phyloP scores from a whole-genome alignment of 2,329 filamentous ascomycete species.

The Colletotrichum coccodes region DNA sequence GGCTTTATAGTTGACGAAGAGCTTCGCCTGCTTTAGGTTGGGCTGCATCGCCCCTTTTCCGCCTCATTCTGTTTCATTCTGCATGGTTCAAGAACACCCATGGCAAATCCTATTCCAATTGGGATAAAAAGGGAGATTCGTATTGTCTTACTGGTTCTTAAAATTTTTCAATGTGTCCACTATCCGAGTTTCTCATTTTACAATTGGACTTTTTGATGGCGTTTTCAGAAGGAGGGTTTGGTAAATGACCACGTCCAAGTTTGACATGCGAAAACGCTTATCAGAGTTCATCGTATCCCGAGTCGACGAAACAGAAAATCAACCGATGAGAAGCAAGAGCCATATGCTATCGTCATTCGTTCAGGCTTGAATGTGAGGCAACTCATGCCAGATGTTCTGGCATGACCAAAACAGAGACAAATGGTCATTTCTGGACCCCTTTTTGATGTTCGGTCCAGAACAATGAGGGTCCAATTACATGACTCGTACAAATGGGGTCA shows the following conservation, averaged over 20 bases:
- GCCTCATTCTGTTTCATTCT: not conserved
- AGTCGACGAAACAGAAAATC: too few relatives aligned
- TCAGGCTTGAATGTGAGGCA: not conserved
- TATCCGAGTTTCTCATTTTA: too few relatives aligned
- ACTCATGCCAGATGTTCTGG: not conserved
- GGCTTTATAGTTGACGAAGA: not conserved
- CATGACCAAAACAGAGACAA: not conserved
- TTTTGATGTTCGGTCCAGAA: not conserved
- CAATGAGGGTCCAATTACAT: not conserved
- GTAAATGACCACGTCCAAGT: too few relatives aligned
- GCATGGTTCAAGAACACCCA: not conserved
- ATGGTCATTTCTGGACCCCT: not conserved
- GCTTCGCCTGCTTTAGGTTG: not conserved
- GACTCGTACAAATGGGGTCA: not conserved
- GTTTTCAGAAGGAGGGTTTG: too few relatives aligned
- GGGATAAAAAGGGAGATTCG: not conserved
- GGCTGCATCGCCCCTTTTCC: not conserved
- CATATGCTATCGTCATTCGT: too few relatives aligned
- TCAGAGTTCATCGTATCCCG: too few relatives aligned
- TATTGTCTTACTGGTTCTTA: not conserved
- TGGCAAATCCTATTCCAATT: not conserved
- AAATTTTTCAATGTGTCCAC: too few relatives aligned
- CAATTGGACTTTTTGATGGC: too few relatives aligned
- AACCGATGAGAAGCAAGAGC: too few relatives aligned
- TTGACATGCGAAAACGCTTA: too few relatives aligned